Base-by-base conservation (phyloP, 805 yeast species). In the Metschnikowia cerradonensis region DNA sequence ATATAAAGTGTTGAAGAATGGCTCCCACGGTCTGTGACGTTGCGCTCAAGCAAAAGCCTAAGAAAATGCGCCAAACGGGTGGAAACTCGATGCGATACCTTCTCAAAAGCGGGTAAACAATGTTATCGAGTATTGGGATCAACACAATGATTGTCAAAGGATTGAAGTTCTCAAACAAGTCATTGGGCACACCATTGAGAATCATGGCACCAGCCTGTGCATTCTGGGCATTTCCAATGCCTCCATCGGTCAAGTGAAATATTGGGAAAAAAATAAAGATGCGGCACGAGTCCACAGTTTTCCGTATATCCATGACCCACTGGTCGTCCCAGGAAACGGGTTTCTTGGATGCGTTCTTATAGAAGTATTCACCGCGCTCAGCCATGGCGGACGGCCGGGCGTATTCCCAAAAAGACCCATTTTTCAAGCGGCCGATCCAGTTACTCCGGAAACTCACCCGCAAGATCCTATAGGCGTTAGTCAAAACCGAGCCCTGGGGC, bases 171-270 rank as follows among this genome's bases (percentile, higher is more conserved):
- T 68, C 73, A 67, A 78, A 76, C 58, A 79, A 71, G 68, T 80
- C 83, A 59, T 79, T 79, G 52, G 83, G 83, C 57, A 80, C 80
- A 43, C 81, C 80, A 31, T 76, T 66, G 31, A 77, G 67, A 10
- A 72, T 63, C 83, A 79, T 77, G 31, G 80, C 71, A 53, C 80
- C 81, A 44, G 82, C 81, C 62, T 78, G 82, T 3, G 81, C 75
- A 51, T 73, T 77, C 60, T 75, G 79, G 54, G 67, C 62, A 38
- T 76, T 66, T 31, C 80, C 80, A 58, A 78, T 67, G 54, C 82
- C 82, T 51, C 74, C 67, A 60, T 78, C 81, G 52, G 76, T 74
- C 65, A 67, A 59, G 53, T 65, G 62, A 57, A 64, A 70, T 33
- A 69, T 61, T 42, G 69, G 65, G 59, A 64, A 78, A 64, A 71